Conservation (phyloP, 2,329 filamentous ascomycete genomes). For the Claviceps purpurea region DNA sequence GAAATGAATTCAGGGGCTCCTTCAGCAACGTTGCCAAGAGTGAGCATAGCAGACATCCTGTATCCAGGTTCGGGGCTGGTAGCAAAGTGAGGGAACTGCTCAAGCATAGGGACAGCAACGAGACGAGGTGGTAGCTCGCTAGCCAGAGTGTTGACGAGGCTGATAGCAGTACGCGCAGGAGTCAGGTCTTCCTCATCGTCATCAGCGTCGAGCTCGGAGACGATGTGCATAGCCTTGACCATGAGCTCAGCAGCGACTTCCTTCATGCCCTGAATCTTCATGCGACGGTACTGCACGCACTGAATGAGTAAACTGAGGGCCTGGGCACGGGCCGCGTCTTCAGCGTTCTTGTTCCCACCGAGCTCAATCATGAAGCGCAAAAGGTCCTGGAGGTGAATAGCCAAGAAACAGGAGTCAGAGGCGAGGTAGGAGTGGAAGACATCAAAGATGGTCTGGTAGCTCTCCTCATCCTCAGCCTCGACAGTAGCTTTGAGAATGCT, state of each 20-base stretch:
- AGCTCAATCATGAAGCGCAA: constrained; percentile 90
- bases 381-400: constrained; percentile 76
- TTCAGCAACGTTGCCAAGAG: constrained; percentile 88
- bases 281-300: constrained; percentile 78
- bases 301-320: constrained; percentile 91
- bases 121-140: constrained; percentile 83
- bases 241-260: constrained; percentile 77
- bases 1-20: constrained; percentile 95
- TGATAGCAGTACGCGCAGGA: constrained; percentile 71
- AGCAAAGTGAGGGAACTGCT: constrained; percentile 73
- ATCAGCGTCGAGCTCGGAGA: constrained; percentile 73
- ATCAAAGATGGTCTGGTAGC: constrained; percentile 81
- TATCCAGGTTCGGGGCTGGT: constrained; percentile 60
- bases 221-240: constrained; percentile 74
- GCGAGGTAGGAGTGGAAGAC: constrained; percentile 92
- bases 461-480: constrained; percentile 69
- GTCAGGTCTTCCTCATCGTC: constrained; percentile 66
- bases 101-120: constrained; percentile 82
- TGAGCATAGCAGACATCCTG: constrained; percentile 80
- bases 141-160: constrained; percentile 78
- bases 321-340: constrained; percentile 79
- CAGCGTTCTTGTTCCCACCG: constrained; percentile 58
- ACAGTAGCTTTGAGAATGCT: constrained; percentile 76
- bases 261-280: constrained; percentile 86
- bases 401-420: constrained; percentile 75